Base-by-base conservation (phyloP, 352 stramenopile genomes). In the Pythium chondricola region DNA sequence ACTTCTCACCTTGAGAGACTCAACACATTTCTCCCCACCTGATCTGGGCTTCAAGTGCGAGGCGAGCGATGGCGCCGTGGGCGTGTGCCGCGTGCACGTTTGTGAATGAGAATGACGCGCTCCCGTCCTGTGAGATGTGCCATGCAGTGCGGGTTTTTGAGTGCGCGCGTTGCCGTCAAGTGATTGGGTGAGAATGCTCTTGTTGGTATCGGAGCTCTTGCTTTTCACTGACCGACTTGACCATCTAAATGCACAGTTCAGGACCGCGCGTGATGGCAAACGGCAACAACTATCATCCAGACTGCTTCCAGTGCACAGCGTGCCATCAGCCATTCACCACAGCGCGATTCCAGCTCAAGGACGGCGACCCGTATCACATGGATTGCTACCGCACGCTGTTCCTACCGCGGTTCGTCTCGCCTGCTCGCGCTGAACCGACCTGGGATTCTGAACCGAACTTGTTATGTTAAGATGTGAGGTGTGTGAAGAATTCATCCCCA, bases 351-450 rank as follows among this genome's bases (percentile, higher is more conserved):
- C 61, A 74, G 31, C 45, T 72, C 35, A 65, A 74, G 22, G 62
- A 74, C 24, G 53, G 56, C 26, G 72, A 83, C 48, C 77, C 67
- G 52, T 89, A 89, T 47, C 74, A 89, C 32, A 43, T 69, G 10
- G 63, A 79, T 30, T 89, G 74, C 59, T 85, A 76, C 61, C 68
- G 71, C 36, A 58, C 69, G 43, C 73, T 89, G 29, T 89, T 72
- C 39, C 69, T 85, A 35, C 78, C 74, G 9, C 59, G 62, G 69
- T 83, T 49, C 22, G 61, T 64, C 24, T 16, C n/a, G n/a, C n/a
- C n/a, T n/a, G n/a, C n/a, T n/a, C n/a, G n/a, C n/a, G n/a, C n/a
- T n/a, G n/a, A n/a, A 27, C 11, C 30, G 18, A 18, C 10, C 6
- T 39, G 22, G 4, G 11, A 20, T 43, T 6, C 16, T 42, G 16